Evolutionary conservation across 805 yeast species (phyloP).

Genomic region (Kuraishia molischiana): DNA sequence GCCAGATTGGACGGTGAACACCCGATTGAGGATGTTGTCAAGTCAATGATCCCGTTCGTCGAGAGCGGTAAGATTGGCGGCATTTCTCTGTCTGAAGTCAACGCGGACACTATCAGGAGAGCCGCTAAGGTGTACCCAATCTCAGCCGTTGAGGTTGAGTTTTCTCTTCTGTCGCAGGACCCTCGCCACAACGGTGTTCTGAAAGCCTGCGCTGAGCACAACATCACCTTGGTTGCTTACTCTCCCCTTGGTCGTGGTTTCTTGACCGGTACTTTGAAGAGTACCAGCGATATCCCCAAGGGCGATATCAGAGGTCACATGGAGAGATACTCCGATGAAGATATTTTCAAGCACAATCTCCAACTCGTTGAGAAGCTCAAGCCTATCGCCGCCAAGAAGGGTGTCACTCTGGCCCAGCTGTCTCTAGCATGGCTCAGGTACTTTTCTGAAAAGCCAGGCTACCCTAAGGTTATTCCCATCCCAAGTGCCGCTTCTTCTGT

Average conservation of each 20-base stretch:
- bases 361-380: conserved; percentile 37
- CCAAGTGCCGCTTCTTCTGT: conserved; percentile 60
- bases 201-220: conserved; percentile 42
- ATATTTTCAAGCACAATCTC: conserved; percentile 38
- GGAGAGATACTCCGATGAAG: conserved; percentile 54
- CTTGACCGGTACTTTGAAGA: conserved; percentile 51
- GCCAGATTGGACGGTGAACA: conserved; percentile 57
- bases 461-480: conserved; percentile 61
- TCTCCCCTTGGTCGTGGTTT: conserved; percentile 80
- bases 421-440: conserved; percentile 60
- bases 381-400: conserved; percentile 35
- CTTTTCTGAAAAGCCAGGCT: conserved; percentile 21
- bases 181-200: conserved; percentile 55
- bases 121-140: conserved; percentile 51
- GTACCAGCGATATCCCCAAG: conserved; percentile 35
- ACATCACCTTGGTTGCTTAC: conserved; percentile 66
- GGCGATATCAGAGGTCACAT: conserved; percentile 43
- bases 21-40: conserved; percentile 51
- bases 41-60: conserved; percentile 45
- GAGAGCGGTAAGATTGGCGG: conserved; percentile 60
- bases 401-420: conserved; percentile 51
- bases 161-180: conserved; percentile 61
- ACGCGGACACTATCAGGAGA: conserved; percentile 46
- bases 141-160: conserved; percentile 68
- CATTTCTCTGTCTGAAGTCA: conserved; percentile 67